Percentiles rank a stretch among this genome's conserved stretches.
These are phyloP conservation scores for Pisolithus thermaeus DNA, from an alignment of 1,284 basidiomycete species.

Conservation along the genomic window DNA sequence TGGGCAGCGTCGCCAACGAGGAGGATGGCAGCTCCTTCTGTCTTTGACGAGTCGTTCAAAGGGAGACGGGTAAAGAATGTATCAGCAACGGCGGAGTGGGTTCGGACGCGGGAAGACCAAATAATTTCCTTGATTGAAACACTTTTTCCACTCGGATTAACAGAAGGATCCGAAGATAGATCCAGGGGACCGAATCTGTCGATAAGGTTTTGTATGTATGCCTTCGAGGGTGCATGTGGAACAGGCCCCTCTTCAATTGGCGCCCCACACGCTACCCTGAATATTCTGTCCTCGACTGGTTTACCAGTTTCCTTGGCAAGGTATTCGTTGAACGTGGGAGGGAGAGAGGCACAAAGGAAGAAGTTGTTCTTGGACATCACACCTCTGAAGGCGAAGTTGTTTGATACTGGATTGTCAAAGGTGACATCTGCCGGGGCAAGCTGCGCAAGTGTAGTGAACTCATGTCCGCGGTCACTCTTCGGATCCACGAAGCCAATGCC, in stretches of 20 bases:
- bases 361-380: slow-evolving; percentile 22
- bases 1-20: slow-evolving; percentile 42
- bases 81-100: slow-evolving; percentile 33
- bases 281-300: slow-evolving; percentile 13
- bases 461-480: not conserved
- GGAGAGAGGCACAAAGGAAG: slow-evolving; percentile 27
- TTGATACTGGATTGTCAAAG: slow-evolving; percentile 7
- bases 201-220: slow-evolving; percentile 34
- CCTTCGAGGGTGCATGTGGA: slow-evolving; percentile 25
- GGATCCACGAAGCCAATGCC: slow-evolving; percentile 12
- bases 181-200: slow-evolving; percentile 31
- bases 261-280: slow-evolving; percentile 32
- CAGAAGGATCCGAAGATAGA: slow-evolving; percentile 17
- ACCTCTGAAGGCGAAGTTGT: not conserved
- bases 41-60: not conserved
- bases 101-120: slow-evolving; percentile 38
- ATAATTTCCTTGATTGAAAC: slow-evolving; percentile 24
- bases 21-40: slow-evolving; percentile 23
- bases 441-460: slow-evolving; percentile 17
- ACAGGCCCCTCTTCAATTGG: slow-evolving; percentile 28
- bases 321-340: slow-evolving; percentile 20
- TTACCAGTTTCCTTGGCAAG: slow-evolving; percentile 12
- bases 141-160: slow-evolving; percentile 18
- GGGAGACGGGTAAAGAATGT: slow-evolving; percentile 25
- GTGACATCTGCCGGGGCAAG: slow-evolving; percentile 30